phyloP scores from a whole-genome alignment of 2,329 filamentous ascomycete species.

The Endothia cerciana region DNA sequence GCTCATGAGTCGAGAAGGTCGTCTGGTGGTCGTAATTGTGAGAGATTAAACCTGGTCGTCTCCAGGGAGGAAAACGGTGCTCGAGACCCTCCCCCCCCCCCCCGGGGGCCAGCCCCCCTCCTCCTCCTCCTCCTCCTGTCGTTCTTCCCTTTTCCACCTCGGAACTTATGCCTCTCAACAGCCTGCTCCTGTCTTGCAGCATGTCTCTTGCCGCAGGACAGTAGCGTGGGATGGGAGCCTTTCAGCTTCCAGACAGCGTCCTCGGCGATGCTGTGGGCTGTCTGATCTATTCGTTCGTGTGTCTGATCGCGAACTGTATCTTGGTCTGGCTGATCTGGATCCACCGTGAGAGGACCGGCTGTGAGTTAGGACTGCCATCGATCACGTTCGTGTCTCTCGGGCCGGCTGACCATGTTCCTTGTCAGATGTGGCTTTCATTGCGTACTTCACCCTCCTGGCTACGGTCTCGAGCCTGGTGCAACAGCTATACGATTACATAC shows the following conservation, averaged over 20 bases:
- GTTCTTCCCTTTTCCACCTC: background rate
- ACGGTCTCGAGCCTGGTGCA: constrained; percentile 22
- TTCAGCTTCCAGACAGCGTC: constrained; percentile 29
- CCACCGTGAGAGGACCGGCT: constrained; percentile 24
- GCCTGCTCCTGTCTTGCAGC: constrained; percentile 1
- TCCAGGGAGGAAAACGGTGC: constrained; percentile 1
- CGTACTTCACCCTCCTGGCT: constrained; percentile 26
- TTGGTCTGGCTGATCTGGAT: constrained; percentile 26
- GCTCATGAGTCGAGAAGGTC: background rate
- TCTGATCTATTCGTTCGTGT: constrained; percentile 20
- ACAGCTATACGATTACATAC: constrained; percentile 25
- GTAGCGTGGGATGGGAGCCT: constrained; percentile 28
- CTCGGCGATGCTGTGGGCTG: constrained; percentile 25
- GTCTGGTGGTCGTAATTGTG: background rate
- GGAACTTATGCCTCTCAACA: background rate
- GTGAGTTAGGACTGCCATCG: constrained; percentile 1
- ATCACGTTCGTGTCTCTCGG: background rate
- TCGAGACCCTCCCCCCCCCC: background rate
- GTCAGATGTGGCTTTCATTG: constrained; percentile 27
- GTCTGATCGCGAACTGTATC: constrained; percentile 19
- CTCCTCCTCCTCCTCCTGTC: background rate
- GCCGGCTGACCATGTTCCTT: background rate
- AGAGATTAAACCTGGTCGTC: background rate
- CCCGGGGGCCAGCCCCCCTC: too few relatives aligned
- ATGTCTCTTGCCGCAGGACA: constrained; percentile 10